Evolutionary conservation across 2,329 filamentous ascomycete species (phyloP), one percentile per base, ranked within the genome.

Genomic region (Neoascochyta sp.): DNA sequence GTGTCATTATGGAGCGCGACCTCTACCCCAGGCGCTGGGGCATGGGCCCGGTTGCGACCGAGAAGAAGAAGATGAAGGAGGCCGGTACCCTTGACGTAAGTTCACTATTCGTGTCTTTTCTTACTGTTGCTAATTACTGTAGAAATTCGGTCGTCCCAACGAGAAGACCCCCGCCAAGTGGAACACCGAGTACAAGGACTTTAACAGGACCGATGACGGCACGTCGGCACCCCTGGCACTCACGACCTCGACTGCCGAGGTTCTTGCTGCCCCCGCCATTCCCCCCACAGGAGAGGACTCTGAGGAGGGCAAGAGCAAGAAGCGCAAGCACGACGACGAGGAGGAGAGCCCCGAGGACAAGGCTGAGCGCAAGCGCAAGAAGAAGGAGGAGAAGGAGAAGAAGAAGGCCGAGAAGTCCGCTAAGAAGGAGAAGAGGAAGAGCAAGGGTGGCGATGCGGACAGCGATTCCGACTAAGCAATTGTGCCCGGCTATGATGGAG

Each of bases 41-140:
- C 48, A 79, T 96, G 60, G 92, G 92, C 41, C 90, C 92, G 30
- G 82, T 90, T 39, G 92, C 92, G 27, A 70, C 83, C 27, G 88
- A 96, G 76, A 98, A 98, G 81, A 98, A 98, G 84, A 95, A 96
- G 80, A 81, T 98, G 74, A 96, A 96, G 80, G 86, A 89, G 30
- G 85, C 87, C 50, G 92, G 92, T 66, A 95, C 95, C 71, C 83
- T 98, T 39, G 92, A 98, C 74, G 74, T 78, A 61, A 62, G 74
- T 63, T 36, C 12, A 8, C 17, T 17, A 7, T 8, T n/a, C 4
- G 22, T 14, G 13, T 7, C 2, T 9, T 20, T 11, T 10, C n/a
- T n/a, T n/a, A n/a, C n/a, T n/a, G n/a, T 21, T 34, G 33, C 62
- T 73, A 60, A 73, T 27, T 19, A 22, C 9, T 17, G 8, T 38